Percentiles rank a stretch among this genome's conserved stretches.
Conservation (phyloP, 2,329 filamentous ascomycete genomes). For the Exutisphaerella laricina region DNA sequence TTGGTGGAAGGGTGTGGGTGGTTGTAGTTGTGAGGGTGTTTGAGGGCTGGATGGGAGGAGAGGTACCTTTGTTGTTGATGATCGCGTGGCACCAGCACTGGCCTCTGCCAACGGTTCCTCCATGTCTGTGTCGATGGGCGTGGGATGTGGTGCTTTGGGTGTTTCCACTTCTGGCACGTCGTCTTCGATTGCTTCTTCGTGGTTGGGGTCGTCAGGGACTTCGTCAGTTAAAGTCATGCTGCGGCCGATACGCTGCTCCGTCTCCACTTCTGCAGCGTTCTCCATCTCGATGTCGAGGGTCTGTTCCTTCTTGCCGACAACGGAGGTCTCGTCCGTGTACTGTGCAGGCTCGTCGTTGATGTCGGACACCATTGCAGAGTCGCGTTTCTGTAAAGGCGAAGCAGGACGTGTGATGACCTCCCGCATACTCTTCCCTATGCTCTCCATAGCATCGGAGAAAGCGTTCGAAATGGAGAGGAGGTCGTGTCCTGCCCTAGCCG, state of each 20-base stretch:
- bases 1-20: slow-evolving; percentile 21
- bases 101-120: slow-evolving; percentile 8
- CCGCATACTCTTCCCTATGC: slow-evolving; percentile 20
- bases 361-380: slow-evolving; percentile 6
- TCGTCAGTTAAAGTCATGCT: slow-evolving; percentile 25
- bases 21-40: slow-evolving; percentile 22
- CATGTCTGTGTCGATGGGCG: slow-evolving; percentile 14
- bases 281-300: slow-evolving; percentile 16
- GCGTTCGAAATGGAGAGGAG: slow-evolving; percentile 11
- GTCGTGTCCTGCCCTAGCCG: slow-evolving; percentile 35
- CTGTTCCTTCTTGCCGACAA: background rate
- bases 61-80: slow-evolving; percentile 18
- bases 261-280: slow-evolving; percentile 6
- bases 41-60: slow-evolving; percentile 39
- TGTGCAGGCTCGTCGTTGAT: slow-evolving; percentile 10
- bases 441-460: slow-evolving; percentile 18
- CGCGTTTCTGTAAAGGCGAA: slow-evolving; percentile 5
- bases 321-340: background rate
- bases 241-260: slow-evolving; percentile 19
- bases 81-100: slow-evolving; percentile 1
- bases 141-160: slow-evolving; percentile 17
- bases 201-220: slow-evolving; percentile 1
- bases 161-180: slow-evolving; percentile 17
- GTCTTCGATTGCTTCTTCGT: slow-evolving; percentile 11
- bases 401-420: slow-evolving; percentile 54